Evolutionary conservation across 2,329 filamentous ascomycete species (phyloP), one percentile per base, ranked within the genome.

Genomic region (Scopulariopsis brevicaulis): DNA sequence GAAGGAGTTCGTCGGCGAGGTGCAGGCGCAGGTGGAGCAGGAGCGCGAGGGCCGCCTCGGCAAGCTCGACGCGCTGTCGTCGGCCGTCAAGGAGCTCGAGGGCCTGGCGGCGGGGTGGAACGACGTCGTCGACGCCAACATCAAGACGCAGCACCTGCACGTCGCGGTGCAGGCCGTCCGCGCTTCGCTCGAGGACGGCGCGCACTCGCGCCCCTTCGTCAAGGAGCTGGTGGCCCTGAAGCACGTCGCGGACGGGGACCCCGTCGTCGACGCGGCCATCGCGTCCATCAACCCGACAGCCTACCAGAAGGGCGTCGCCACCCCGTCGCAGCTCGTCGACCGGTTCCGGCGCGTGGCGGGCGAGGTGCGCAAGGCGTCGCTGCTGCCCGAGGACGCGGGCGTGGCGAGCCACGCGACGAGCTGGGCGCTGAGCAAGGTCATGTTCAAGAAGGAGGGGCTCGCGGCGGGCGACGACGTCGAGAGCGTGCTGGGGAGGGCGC

Each of bases 91-190:
- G 46, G 89, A 95, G 65, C 84, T 99, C 14, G 92, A 96, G 75
- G 85, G 86, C 71, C 82, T 99, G 58, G 95, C 92, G 1, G 82
- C 83, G 1, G 87, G 90, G 63, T 97, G 91, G 91, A 95, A 93
- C 73, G 83, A 85, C 48, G 90, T 97, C 43, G 84, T 99, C 24
- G 91, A 97, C 69, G 79, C 83, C 60, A 97, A 94, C 74, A 82
- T 97, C 62, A 87, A 89, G 72, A 96, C 94, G 0, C 94, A 99
- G 73, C 92, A 97, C 74, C 85, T 99, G 32, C 90, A 96, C 68
- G 90, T 99, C 40, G 94, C 94, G 22, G 88, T 97, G 34, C 94
- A 99, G 69, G 90, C 93, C 46, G 91, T 97, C 56, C 87, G 90
- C 63, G 85, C 89, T 59, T 90, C 87, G 55, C 82, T 97, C 24